Evolutionary conservation across 192 early-diverging fungal genomes (phyloP), one percentile per base, ranked within the genome.

Genomic region (Radiomyces spectabilis): DNA sequence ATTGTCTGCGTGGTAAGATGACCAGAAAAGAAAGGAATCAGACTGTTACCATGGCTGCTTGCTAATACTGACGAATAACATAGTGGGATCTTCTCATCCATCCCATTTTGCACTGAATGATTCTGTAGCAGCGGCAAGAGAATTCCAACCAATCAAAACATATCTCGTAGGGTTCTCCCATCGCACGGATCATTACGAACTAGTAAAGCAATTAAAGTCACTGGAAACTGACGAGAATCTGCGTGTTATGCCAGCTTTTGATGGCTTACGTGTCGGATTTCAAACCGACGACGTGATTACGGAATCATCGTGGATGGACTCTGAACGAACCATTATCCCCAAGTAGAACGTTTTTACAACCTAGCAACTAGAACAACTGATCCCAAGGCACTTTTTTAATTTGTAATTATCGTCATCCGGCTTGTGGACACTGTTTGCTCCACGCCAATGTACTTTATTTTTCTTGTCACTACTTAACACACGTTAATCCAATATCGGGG

Each of bases 91-190:
- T 1, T 51, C 73, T 15, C 85, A 89, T 53, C 34, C 76, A 1
- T 92, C 88, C 2, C 94, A 97, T 57, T 91, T 89, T 68, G 79
- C 80, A 6, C 73, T 87, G 45, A 18, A 73, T 30, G 61, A 90
- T 32, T 85, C 94, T 2, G 50, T 92, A 6, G 73, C 80, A 3
- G 78, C 72, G 19, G 71, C 69, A 18, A 42, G 73, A 8, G 39
- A 65, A 22, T 75, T 75, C 26, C 67, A 70, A 34, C 80, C 80
- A 18, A 52, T 69, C 55, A 73, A 73, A 35, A 68, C 73, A 0
- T 85, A 84, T 57, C 66, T 89, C 37, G 80, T 84, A 5, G 92
- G 86, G 15, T 83, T 93, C 45, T 76, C 80, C 41, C 91, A 97
- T 66, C 48, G 61, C 10, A 66, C 84, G 13, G 83, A 91, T 46